Conservation (phyloP, 2,329 filamentous ascomycete genomes). For the Botrytis tulipae region DNA sequence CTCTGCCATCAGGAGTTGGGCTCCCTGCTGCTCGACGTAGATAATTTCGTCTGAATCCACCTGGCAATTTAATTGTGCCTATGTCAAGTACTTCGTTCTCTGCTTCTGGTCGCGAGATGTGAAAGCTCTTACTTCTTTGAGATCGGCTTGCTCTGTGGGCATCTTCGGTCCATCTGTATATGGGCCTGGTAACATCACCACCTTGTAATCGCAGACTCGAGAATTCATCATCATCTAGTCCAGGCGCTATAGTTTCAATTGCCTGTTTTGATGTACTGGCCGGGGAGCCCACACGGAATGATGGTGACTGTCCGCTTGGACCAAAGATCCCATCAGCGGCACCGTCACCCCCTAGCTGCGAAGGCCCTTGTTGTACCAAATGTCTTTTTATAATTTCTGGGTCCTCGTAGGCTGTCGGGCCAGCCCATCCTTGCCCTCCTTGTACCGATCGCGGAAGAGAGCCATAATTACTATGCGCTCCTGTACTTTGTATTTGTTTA, state of each 20-base stretch:
- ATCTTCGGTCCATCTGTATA: slow-evolving; percentile 96
- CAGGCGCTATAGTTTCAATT: slow-evolving; percentile 37
- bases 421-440: slow-evolving; percentile 44
- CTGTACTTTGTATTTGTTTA: slow-evolving; percentile 38
- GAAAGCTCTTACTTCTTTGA: slow-evolving; percentile 86
- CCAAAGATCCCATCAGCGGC: slow-evolving; percentile 30
- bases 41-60: slow-evolving; percentile 90
- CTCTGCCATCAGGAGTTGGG: slow-evolving; percentile 47
- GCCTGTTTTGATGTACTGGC: slow-evolving; percentile 37
- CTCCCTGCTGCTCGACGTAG: slow-evolving; percentile 72
- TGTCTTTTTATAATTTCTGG: slow-evolving; percentile 89
- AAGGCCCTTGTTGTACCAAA: slow-evolving; percentile 69
- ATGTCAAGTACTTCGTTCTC: slow-evolving; percentile 82
- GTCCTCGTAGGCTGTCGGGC: slow-evolving; percentile 71
- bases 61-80: slow-evolving; percentile 85
- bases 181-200: slow-evolving; percentile 89
- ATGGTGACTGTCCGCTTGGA: slow-evolving; percentile 38
- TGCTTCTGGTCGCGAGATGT: slow-evolving; percentile 70
- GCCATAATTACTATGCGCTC: slow-evolving; percentile 73
- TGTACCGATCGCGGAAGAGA: slow-evolving; percentile 60
- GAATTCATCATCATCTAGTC: slow-evolving; percentile 73
- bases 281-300: slow-evolving; percentile 40
- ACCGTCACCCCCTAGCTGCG: slow-evolving; percentile 38
- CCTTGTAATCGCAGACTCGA: slow-evolving; percentile 91
- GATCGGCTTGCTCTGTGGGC: slow-evolving; percentile 62